Evolutionary conservation across 768 basidiomycete genomes (phyloP), one percentile per base, ranked within the genome.

Genomic region (button mushroom (Agaricus bisporus)): DNA sequence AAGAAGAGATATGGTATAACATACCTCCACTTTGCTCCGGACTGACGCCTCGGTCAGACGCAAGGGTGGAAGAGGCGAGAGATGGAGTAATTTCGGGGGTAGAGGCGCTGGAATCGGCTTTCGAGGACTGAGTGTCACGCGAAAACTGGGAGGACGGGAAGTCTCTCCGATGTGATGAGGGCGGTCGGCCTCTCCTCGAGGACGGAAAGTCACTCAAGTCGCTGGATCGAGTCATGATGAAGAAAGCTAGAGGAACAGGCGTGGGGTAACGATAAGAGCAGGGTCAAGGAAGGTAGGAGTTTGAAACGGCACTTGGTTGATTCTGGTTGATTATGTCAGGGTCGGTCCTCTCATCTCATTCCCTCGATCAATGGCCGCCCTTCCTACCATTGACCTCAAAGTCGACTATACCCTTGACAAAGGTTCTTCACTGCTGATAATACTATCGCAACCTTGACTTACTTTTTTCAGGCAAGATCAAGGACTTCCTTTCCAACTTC

Each of bases 321-420:
- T n/a, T n/a, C n/a, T 11, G 18, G 10, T 25, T 18, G 20, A n/a
- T 32, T 32, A 32, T 32, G 32, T 32, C 32, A 32, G 32, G 32
- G 32, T 8, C 32, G 11, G 32, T 25, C 29, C 53, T 22, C 35
- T 20, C 41, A 7, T n/a, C 20, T 60, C 49, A 39, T 32, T 37
- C 20, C 48, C 35, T 45, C 59, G 61, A 64, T 64, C 70, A 63
- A 88, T 89, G 86, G 28, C 53, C 20, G 81, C 88, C 51, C 73
- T 88, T 38, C 78, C 82, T 26, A 77, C 81, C 35, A 66, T 81
- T 58, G 78, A 77, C 63, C 75, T 85, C 59, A 64, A 76, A 51
- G 73, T 90, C 63, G 74, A 79, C 59, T 93, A 92, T 63, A 79
- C 79, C 20, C 77, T 76, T 2, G 91, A 93, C 62, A 82, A 86